Evolutionary conservation across 129 eudicot genomes (phyloP).

Genomic region (Ambrosia artemisiifolia): DNA sequence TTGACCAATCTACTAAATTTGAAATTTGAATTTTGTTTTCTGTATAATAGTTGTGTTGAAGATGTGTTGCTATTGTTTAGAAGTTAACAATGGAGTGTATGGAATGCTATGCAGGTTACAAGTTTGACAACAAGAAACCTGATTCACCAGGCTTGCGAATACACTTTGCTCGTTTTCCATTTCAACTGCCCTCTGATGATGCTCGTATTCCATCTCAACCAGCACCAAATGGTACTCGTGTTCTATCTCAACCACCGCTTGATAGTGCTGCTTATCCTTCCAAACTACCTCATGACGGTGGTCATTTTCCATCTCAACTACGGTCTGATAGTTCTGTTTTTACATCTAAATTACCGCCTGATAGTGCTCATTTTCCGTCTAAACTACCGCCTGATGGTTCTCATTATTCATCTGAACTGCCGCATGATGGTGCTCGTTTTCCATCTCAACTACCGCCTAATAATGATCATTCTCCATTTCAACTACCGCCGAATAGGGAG

Average conservation of each 20-base stretch:
- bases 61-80: background rate
- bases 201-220: slow-evolving; percentile 6
- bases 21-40: background rate
- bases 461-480: background rate
- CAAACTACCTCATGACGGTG: background rate
- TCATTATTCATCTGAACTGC: slow-evolving; percentile 8
- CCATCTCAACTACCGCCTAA: background rate
- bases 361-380: background rate
- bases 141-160: slow-evolving; percentile 62
- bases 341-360: slow-evolving; percentile 4
- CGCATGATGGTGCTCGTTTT: background rate
- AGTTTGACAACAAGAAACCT: slow-evolving; percentile 84
- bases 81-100: slow-evolving; percentile 6
- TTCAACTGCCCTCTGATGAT: slow-evolving; percentile 20
- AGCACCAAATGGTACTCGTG: background rate
- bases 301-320: slow-evolving; percentile 1
- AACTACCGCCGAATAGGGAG: slow-evolving; percentile 1
- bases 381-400: background rate
- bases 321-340: background rate
- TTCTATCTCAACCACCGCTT: background rate
- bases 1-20: background rate
- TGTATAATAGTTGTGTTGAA: background rate
- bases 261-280: background rate
- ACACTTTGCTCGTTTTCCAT: slow-evolving; percentile 88
- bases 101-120: slow-evolving; percentile 59